These are phyloP conservation scores for Zea mays DNA, from an alignment of 176 grass and related monocot species.

Conservation along the genomic window Zm-B73-REFERENCE-NAM-5.0 NC_050104.1:6920501-6921000, in stretches of 20 bases:
- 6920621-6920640: conserved; percentile 2
- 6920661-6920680: conserved; percentile 57
- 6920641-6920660: background rate
- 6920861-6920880: conserved; percentile 43
- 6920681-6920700: conserved; percentile 70
- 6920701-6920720: conserved; percentile 84
- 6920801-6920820: background rate
- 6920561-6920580: conserved; percentile 14
- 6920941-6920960: conserved; percentile 35
- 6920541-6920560: conserved; percentile 70
- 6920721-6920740: conserved; percentile 46
- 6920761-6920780: conserved; percentile 25
- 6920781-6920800: conserved; percentile 17
- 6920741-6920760: conserved; percentile 41
- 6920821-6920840: conserved; percentile 59
- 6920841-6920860: conserved; percentile 73
- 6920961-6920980: conserved; percentile 46
- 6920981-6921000: conserved; percentile 16
- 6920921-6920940: conserved; percentile 48
- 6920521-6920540: conserved; percentile 79
- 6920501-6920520: conserved; percentile 83
- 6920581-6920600: conserved; percentile 7
- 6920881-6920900: conserved; percentile 34
- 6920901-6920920: conserved; percentile 31
- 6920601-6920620: background rate